These are phyloP conservation scores for Lepidium sativum DNA, from an alignment of 345 rosid species.

Conservation along the genomic window DNA sequence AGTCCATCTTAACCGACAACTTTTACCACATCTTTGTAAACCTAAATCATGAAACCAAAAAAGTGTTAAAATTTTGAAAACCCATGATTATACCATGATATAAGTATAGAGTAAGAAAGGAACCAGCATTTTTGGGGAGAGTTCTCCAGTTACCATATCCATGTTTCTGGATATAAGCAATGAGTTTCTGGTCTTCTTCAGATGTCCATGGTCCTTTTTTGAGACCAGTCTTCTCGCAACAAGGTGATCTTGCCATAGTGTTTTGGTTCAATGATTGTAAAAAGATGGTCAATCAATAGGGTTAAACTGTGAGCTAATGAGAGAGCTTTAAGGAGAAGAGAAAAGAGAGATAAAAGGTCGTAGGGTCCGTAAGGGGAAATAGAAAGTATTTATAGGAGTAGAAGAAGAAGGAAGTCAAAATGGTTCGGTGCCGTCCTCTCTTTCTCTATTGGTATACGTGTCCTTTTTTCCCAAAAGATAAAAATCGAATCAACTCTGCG, in stretches of 20 bases:
- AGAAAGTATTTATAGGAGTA: constrained; percentile 38
- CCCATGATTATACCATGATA: too few relatives aligned
- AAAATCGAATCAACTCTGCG: neutral
- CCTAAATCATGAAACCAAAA: constrained; percentile 19
- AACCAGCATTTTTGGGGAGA: constrained; percentile 86
- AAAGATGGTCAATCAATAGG: neutral
- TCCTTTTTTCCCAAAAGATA: constrained; percentile 16
- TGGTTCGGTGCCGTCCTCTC: constrained; percentile 90
- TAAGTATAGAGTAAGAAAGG: neutral
- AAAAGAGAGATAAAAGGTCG: constrained; percentile 22
- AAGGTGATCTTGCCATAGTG: constrained; percentile 72
- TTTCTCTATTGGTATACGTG: constrained; percentile 45
- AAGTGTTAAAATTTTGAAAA: neutral
- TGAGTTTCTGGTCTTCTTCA: constrained; percentile 70
- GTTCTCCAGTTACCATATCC: constrained; percentile 89
- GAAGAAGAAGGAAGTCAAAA: constrained; percentile 42
- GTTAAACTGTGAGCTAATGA: neutral
- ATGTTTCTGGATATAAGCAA: constrained; percentile 62
- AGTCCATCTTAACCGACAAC: constrained; percentile 74
- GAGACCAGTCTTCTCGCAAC: constrained; percentile 71
- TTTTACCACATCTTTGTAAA: constrained; percentile 66
- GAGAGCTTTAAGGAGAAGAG: neutral
- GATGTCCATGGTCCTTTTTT: constrained; percentile 92
- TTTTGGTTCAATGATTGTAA: neutral
- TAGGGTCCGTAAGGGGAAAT: constrained; percentile 30